phyloP scores from a whole-genome alignment of 257 asterid species.

The Solanum piurae region DNA sequence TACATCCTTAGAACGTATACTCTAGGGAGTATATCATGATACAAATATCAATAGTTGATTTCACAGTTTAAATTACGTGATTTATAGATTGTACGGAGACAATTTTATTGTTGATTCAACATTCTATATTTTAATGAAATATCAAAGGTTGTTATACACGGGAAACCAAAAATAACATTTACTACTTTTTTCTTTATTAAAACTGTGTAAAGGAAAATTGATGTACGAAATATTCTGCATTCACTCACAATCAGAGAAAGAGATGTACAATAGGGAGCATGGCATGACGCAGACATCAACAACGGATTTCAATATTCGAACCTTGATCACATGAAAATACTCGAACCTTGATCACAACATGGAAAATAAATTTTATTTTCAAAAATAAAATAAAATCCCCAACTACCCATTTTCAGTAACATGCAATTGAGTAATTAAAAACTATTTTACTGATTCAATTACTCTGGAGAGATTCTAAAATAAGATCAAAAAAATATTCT shows the following conservation, averaged over 20 bases:
- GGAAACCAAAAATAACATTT: not conserved
- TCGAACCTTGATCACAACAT: not conserved
- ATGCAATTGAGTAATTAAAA: not conserved
- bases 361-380: not conserved
- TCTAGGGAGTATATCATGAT: not conserved
- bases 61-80: too few species aligned
- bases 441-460: not conserved
- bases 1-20: not conserved
- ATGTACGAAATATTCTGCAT: accelerated
- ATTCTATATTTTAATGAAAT: too few species aligned
- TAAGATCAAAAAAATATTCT: not conserved
- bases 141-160: too few species aligned
- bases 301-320: not conserved
- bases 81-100: too few species aligned
- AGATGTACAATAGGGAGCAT: not conserved
- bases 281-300: not conserved
- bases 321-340: not conserved
- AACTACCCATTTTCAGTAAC: not conserved
- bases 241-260: accelerated
- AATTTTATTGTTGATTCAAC: too few species aligned
- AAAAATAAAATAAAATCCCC: not conserved
- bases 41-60: not conserved
- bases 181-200: not conserved
- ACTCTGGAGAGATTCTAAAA: not conserved
- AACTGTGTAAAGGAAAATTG: accelerated